Percentiles rank a stretch among this genome's conserved stretches.
Evolutionary conservation across 1,284 basidiomycete genomes (phyloP).

Genomic region (Malassezia brasiliensis): DNA sequence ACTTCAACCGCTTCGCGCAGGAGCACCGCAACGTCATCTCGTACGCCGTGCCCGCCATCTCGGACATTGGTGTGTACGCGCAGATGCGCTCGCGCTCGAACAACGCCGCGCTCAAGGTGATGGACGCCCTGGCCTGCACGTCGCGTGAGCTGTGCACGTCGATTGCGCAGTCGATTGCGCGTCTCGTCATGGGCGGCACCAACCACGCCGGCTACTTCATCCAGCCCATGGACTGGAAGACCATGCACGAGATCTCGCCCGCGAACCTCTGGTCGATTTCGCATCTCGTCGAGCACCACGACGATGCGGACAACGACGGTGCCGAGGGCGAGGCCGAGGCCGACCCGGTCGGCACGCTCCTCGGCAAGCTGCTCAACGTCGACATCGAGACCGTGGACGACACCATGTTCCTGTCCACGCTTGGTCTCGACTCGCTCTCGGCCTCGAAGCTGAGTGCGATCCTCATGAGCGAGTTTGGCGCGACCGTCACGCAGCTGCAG

Average conservation of each 20-base stretch:
- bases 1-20: constrained; percentile 20
- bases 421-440: constrained; percentile 19
- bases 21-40: constrained; percentile 17
- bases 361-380: constrained; percentile 20
- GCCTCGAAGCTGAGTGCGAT: constrained; percentile 19
- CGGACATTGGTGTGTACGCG: constrained; percentile 20
- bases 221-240: constrained; percentile 17
- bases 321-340: constrained; percentile 8
- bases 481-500: constrained; percentile 18
- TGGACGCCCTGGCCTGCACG: constrained; percentile 18
- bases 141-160: constrained; percentile 19
- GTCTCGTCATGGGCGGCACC: constrained; percentile 11
- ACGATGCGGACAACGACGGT: constrained; percentile 13
- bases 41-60: constrained; percentile 20
- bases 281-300: constrained; percentile 17
- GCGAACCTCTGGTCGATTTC: constrained; percentile 14
- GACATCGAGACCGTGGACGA: constrained; percentile 18
- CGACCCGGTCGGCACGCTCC: constrained; percentile 15
- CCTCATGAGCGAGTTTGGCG: constrained; percentile 16
- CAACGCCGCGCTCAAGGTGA: constrained; percentile 19
- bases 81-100: constrained; percentile 12
- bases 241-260: constrained; percentile 18
- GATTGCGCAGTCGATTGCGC: constrained; percentile 12
- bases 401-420: constrained; percentile 20
- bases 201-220: constrained; percentile 19